Evolutionary conservation across 208 protist species (phyloP), one percentile per base, ranked within the genome.

Genomic region (Acanthamoeba healyi): DNA sequence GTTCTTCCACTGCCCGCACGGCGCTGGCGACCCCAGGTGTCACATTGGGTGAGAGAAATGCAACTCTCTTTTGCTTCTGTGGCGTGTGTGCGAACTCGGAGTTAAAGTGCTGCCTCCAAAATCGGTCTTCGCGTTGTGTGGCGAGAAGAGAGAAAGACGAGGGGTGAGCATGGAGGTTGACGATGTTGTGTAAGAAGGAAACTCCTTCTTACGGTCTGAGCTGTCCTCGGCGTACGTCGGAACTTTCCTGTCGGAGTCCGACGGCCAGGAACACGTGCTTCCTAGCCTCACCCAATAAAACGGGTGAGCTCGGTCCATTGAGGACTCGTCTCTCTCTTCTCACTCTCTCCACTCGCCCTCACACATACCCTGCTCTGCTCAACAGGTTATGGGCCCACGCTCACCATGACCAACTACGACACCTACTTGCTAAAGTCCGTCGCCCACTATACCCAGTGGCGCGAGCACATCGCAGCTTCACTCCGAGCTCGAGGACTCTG

Each of bases 311-410:
- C 46, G 17, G 46, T 51, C 14, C 46, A 51, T 3, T 15, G n/a
- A n/a, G n/a, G n/a, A 51, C 46, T 51, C 14, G 14, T 24, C 49
- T 54, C 49, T 54, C 4, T 54, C 10, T 54, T 19, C 4, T 54
- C 15, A 24, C 22, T 61, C 54, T 61, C 22, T 10, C 19, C 54
- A n/a, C 7, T 6, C 54, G 19, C 54, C 0, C n/a, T 0, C 54
- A 61, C 54, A n/a, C n/a, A n/a, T n/a, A n/a, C 6, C 14, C 19
- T 24, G 0, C 54, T 61, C 54, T 61, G 54, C 54, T 61, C 54
- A 61, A 61, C 54, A 61, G 54, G 54, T 61, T 61, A 61, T 61
- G 54, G 54, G 54, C 54, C 54, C 54, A 61, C 54, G n/a, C 54
- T n/a, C 22, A 61, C 54, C 14, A 61, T 61, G 54, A 29, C 54